A percentile compares a stretch with the other conserved stretches of the same genome.
Evolutionary conservation across 2,329 filamentous ascomycete species (phyloP).

Genomic region (Ascomycota sp.): DNA sequence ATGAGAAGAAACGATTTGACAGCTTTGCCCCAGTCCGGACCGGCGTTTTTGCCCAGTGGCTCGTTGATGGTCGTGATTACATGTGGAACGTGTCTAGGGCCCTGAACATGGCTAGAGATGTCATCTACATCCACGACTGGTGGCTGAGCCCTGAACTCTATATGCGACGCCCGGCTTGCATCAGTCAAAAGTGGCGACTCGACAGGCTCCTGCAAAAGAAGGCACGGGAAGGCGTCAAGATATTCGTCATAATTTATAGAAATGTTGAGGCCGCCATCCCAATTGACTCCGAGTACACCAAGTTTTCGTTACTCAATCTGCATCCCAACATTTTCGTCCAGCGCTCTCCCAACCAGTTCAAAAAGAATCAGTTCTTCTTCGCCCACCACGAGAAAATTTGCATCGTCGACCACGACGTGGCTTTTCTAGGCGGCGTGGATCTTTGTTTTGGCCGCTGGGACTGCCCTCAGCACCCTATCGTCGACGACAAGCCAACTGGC

Average conservation of each 20-base stretch:
- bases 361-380: slow-evolving; percentile 99
- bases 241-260: slow-evolving; percentile 93
- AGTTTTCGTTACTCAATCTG: slow-evolving; percentile 83
- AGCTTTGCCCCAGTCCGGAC: slow-evolving; percentile 83
- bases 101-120: slow-evolving; percentile 90
- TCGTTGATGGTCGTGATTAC: slow-evolving; percentile 91
- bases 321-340: slow-evolving; percentile 95
- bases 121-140: slow-evolving; percentile 99
- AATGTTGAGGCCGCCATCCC: slow-evolving; percentile 95
- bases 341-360: slow-evolving; percentile 88
- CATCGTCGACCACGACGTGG: slow-evolving; percentile 86
- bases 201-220: slow-evolving; percentile 87
- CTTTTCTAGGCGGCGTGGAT: slow-evolving; percentile 89
- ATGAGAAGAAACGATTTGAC: slow-evolving; percentile 64
- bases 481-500: slow-evolving; percentile 85
- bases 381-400: slow-evolving; percentile 98
- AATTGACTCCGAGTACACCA: slow-evolving; percentile 96
- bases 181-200: slow-evolving; percentile 94
- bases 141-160: slow-evolving; percentile 95
- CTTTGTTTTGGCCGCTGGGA: slow-evolving; percentile 96
- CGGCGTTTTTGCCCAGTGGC: slow-evolving; percentile 81
- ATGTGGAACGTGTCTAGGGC: slow-evolving; percentile 99
- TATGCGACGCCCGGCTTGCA: slow-evolving; percentile 78
- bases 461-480: slow-evolving; percentile 75
- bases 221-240: slow-evolving; percentile 84